These are phyloP conservation scores for Colletotrichum cereale DNA, from an alignment of 2,329 filamentous ascomycete genomes.

Conservation along the genomic window DNA sequence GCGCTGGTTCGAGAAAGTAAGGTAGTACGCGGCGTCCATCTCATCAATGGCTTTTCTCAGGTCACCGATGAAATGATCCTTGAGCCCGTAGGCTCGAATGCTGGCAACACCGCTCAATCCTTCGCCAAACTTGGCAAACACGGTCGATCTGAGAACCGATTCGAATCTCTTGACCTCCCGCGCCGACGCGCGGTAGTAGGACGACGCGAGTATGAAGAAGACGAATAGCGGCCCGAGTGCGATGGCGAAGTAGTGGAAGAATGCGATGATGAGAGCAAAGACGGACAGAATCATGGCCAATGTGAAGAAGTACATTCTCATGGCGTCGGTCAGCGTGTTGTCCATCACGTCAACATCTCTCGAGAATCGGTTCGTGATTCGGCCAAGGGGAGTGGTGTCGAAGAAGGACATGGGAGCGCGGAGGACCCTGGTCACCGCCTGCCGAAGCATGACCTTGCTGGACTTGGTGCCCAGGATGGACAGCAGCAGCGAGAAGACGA, in stretches of 20 bases:
- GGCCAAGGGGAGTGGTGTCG: constrained; percentile 93
- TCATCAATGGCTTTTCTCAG: constrained; percentile 83
- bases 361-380: constrained; percentile 96
- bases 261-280: constrained; percentile 93
- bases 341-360: constrained; percentile 98
- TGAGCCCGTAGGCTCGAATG: constrained; percentile 90
- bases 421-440: constrained; percentile 83
- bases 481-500: constrained; percentile 82
- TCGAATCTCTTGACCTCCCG: constrained; percentile 96
- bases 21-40: constrained; percentile 94
- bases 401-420: constrained; percentile 89
- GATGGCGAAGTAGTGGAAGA: constrained; percentile 87
- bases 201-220: constrained; percentile 84
- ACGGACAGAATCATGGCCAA: constrained; percentile 85
- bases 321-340: constrained; percentile 87
- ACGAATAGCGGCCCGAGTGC: constrained; percentile 75
- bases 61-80: constrained; percentile 78
- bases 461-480: constrained; percentile 84
- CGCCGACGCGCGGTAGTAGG: constrained; percentile 91
- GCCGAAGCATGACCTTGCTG: constrained; percentile 84
- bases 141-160: constrained; percentile 84
- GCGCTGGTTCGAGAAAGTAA: constrained; percentile 95
- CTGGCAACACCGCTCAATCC: constrained; percentile 85
- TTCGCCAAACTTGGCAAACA: constrained; percentile 94
- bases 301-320: constrained; percentile 93